These are phyloP conservation scores for Discostella stelligeroides DNA, from an alignment of 108 stramenopile species.

Conservation along the genomic window DNA sequence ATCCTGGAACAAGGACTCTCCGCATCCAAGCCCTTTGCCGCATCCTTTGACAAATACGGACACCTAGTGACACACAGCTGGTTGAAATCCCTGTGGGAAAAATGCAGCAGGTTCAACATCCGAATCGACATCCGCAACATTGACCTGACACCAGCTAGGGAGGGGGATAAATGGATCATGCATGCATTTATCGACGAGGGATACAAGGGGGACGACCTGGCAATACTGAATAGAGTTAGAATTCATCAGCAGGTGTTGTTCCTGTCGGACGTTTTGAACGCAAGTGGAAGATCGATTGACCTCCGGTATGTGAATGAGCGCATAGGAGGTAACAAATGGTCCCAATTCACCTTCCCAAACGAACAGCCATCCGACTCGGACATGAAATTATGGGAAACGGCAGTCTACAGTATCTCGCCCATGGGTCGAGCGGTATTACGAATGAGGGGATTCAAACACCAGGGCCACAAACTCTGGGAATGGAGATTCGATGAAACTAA, in stretches of 20 bases:
- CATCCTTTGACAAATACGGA: not conserved
- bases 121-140: not conserved
- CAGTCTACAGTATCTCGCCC: not conserved
- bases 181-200: not conserved
- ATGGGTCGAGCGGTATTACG: too few species aligned
- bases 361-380: not conserved
- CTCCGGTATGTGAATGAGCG: not conserved
- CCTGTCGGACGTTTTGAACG: not conserved
- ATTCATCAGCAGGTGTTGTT: constrained; percentile 5
- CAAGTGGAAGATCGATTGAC: not conserved
- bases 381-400: not conserved
- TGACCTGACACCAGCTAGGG: not conserved
- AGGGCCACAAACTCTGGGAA: too few species aligned
- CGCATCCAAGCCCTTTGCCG: not conserved
- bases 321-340: not conserved
- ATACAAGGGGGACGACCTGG: not conserved
- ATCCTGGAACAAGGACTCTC: not conserved
- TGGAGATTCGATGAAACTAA: too few species aligned
- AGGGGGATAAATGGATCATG: constrained; percentile 6
- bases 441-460: too few species aligned
- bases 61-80: not conserved
- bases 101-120: not conserved
- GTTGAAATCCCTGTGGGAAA: constrained; percentile 9
- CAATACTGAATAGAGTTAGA: not conserved
- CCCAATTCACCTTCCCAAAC: not conserved